Evolutionary conservation across 345 rosid species (phyloP), one percentile per base, ranked within the genome.

Genomic region (Salix caprea): DNA sequence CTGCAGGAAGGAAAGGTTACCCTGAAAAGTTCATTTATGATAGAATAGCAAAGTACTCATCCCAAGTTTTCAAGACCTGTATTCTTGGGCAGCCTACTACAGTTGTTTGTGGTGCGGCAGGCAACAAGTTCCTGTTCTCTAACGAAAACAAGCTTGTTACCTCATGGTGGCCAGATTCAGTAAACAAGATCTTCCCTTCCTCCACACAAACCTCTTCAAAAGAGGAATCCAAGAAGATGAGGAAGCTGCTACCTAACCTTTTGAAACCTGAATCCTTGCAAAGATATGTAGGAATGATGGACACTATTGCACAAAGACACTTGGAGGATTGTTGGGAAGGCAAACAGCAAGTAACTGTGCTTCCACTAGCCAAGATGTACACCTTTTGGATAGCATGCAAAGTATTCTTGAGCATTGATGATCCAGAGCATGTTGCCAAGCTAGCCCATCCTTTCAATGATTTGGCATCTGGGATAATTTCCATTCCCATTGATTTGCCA

Each of bases 81-180:
- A 56, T 74, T 61, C 75, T 79, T 0, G 75, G 78, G 0, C 66
- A 74, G 65, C 52, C 39, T 15, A 75, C 69, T 0, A 62, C 75
- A 0, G 71, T 74, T 6, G 19, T 79, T 14, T 74, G 78, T 28
- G 82, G 78, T 5, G 66, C 78, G 5, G 54, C 77, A 36, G 82
- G 82, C 44, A 70, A 79, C 72, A 79, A 79, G 71, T 79, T 79
- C 75, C 39, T 79, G 54, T 79, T 74, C 67, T 69, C 78, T 4
- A 74, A 74, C 19, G 82, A 79, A 70, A 69, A 79, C 71, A 74
- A 74, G 74, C 67, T 69, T 6, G 75, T 79, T 2, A 64, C 64
- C 18, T 36, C 78, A 0, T 79, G 82, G 82, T 74, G 78, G 78
- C 82, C 82, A 2, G 48, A 69, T 1, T 74, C 82, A 1, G 50